Base-by-base conservation (phyloP, 768 basidiomycete species). In the Auriscalpium orientale region DNA sequence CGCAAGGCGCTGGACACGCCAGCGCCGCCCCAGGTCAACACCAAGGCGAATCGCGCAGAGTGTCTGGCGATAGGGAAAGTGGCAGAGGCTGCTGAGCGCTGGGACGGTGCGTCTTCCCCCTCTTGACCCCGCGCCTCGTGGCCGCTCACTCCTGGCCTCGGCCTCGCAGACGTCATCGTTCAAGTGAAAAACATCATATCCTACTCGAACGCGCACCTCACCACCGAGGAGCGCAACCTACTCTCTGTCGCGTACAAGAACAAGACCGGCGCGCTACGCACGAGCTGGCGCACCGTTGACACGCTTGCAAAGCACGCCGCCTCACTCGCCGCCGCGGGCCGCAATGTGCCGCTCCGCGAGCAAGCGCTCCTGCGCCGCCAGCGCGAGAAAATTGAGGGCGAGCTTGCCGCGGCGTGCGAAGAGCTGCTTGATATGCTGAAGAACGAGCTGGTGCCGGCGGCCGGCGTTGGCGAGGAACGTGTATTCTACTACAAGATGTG, bases 401-500 rank as follows among this genome's bases (percentile, higher is more conserved):
- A 92, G 70, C 77, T 94, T 56, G 79, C 82, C 59, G 80, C 80
- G 63, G 80, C 84, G 61, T 93, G 91, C 72, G 82, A 84, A 70
- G 89, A 91, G 66, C 85, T 91, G 65, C 81, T 92, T 45, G 72
- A 77, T 56, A 72, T 91, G 4, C 70, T 94, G 60, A 82, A 91
- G 53, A 74, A 77, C 61, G 55, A 57, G 67, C 70, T 87, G 59
- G 76, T 82, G 64, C 80, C 82, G 22, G 70, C 72, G 34, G 91
- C 90, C 8, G 80, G 77, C 59, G 76, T 79, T 15, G 90, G 91
- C 45, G 91, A 93, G 70, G 85, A 87, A 70, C 84, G 81, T 60
- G 92, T 92, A 35, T 94, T 93, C 74, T 93, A 93, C 76, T 85
- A 82, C 67, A 94, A 95, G 75, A 85, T 92, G 89, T 87, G 64